phyloP scores from a whole-genome alignment of 2,329 filamentous ascomycete species.

The Aspergillaceae sp. region DNA sequence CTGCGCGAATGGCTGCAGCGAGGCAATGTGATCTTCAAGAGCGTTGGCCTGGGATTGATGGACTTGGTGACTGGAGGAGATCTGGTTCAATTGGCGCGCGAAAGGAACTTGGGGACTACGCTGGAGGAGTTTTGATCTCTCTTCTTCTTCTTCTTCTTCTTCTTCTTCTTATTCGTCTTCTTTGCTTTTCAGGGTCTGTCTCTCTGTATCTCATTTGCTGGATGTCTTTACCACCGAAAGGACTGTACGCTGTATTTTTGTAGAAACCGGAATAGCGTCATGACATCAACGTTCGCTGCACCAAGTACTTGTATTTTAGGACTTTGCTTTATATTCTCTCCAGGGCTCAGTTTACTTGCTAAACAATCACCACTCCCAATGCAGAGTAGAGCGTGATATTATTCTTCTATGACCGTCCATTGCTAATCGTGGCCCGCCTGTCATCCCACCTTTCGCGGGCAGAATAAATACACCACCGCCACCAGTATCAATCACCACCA shows the following conservation, averaged over 20 bases:
- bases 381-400: too few relatives aligned
- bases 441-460: conserved; percentile 2
- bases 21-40: conserved; percentile 62
- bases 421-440: neutral
- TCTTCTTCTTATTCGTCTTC: neutral
- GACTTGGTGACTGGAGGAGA: conserved; percentile 56
- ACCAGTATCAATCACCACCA: too few relatives aligned
- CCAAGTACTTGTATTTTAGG: too few relatives aligned
- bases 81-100: conserved; percentile 48
- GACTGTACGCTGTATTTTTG: too few relatives aligned
- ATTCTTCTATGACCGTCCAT: too few relatives aligned
- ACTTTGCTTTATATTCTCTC: too few relatives aligned
- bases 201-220: neutral
- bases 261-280: neutral
- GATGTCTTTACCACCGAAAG: too few relatives aligned
- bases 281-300: neutral
- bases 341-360: too few relatives aligned
- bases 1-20: conserved; percentile 52
- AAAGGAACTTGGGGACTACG: conserved; percentile 46
- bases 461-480: too few relatives aligned
- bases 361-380: too few relatives aligned
- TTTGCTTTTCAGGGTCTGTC: neutral
- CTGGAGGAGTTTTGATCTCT: conserved; percentile 34
- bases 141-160: neutral
- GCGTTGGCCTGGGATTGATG: conserved; percentile 60